Evolutionary conservation across 345 rosid genomes (phyloP).

Genomic region (Eutrema heterophyllum): DNA sequence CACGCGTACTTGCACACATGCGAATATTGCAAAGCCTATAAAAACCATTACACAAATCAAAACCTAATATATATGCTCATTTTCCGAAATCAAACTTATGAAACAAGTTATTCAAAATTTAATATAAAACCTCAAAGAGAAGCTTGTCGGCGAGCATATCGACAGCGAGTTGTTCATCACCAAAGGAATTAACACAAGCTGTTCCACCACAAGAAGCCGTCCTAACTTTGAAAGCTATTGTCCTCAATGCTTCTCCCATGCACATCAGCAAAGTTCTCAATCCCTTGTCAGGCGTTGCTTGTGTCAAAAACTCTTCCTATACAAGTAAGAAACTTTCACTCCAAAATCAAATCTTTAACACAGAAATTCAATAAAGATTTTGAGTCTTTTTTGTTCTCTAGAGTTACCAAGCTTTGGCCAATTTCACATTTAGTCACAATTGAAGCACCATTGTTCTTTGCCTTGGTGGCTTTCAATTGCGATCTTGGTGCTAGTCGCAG

Average conservation of each 20-base stretch:
- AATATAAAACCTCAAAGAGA: constrained; percentile 65
- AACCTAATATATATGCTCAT: background rate
- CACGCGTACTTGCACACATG: constrained; percentile 95
- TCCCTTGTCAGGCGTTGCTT: constrained; percentile 83
- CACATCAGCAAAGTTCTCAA: constrained; percentile 66
- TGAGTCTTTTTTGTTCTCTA: background rate
- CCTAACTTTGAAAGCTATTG: constrained; percentile 85
- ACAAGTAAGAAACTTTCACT: constrained; percentile 5
- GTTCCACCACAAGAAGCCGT: constrained; percentile 99
- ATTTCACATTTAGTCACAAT: constrained; percentile 72
- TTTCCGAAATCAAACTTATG: background rate
- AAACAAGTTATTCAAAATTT: background rate
- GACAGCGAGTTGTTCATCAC: constrained; percentile 97
- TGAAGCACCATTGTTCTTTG: constrained; percentile 52
- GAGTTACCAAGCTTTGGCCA: constrained; percentile 85
- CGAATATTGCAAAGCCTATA: constrained; percentile 79
- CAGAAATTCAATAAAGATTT: background rate
- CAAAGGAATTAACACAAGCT: constrained; percentile 86
- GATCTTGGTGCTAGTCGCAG: constrained; percentile 50
- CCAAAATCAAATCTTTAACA: background rate
- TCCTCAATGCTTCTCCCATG: constrained; percentile 96
- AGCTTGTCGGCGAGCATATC: constrained; percentile 94
- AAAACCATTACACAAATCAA: background rate
- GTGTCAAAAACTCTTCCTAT: constrained; percentile 85
- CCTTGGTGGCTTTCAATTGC: constrained; percentile 44